Evolutionary conservation across 805 yeast genomes (phyloP), one percentile per base, ranked within the genome.

Genomic region (Cyberlindnera sargentensis): DNA sequence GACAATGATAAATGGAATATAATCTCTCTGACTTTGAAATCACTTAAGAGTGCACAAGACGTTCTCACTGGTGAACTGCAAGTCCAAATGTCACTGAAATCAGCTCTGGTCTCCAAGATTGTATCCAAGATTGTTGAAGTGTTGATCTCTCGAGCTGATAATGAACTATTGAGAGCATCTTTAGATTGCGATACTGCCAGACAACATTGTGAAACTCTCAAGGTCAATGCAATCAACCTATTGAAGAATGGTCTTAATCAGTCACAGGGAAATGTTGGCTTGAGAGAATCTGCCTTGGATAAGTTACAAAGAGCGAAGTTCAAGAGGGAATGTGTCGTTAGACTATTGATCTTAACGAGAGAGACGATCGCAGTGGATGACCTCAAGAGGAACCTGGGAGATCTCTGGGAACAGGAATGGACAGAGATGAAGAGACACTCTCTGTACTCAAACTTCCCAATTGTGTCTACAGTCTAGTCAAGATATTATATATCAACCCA

Each of bases 61-160:
- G 9, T 45, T 4, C 28, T 55, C 1, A 39, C 35, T 15, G 2
- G 3, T 2, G 56, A 55, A 24, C 35, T 57, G 15, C 48, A 45
- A n/a, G 27, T 28, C 2, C 39, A 51, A 6, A 40, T 47, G 6
- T 33, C 39, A 4, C 9, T 6, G 2, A 51, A 51, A 34, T 43
- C 50, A 3, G 25, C 53, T 4, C 39, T 42, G 24, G 49, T 57
- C 3, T 58, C 62, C 1, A 26, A 38, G 2, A 44, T 44, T 15
- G 51, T 54, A 8, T 34, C 40, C n/a, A 57, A 56, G 37, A 45
- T 55, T 7, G 46, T 55, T 0, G 53, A 57, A 36, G 47, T 57
- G 1, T 38, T 58, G 34, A 47, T 57, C 7, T 46, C 42, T 29
- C 49, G 62, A 27, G 54, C 60, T 1, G 62, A 58, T 30, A 54